phyloP scores from a whole-genome alignment of 495 filamentous ascomycete species.

The Aspergillus sclerotioniger region DNA sequence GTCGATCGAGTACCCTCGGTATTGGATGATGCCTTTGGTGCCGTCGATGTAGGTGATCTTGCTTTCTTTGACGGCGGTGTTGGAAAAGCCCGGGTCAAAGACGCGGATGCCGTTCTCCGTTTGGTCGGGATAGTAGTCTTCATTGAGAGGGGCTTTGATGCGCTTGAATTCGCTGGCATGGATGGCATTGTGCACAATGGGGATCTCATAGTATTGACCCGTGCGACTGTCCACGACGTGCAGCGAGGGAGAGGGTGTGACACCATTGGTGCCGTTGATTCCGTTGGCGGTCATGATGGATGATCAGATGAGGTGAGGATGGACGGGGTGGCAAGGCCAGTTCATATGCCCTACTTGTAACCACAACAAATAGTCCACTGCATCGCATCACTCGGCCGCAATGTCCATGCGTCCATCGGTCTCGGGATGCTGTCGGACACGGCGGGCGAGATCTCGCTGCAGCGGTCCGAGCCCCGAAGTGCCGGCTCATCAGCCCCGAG shows the following conservation, averaged over 20 bases:
- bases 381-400: too few species aligned
- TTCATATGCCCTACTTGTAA: too few species aligned
- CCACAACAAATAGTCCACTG: too few species aligned
- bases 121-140: neutral
- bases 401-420: too few species aligned
- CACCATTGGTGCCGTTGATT: too few species aligned
- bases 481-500: neutral
- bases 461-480: neutral
- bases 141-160: neutral
- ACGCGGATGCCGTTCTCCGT: slow-evolving; percentile 33
- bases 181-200: slow-evolving; percentile 5
- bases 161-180: neutral
- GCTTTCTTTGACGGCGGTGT: slow-evolving; percentile 44
- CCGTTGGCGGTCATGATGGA: too few species aligned
- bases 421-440: neutral
- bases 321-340: too few species aligned
- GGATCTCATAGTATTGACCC: neutral
- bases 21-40: slow-evolving; percentile 8
- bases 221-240: slow-evolving; percentile 9
- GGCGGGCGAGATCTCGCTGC: neutral
- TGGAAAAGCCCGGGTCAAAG: slow-evolving; percentile 46
- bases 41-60: slow-evolving; percentile 43
- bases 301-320: too few species aligned
- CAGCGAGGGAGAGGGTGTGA: too few species aligned
- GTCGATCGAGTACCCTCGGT: slow-evolving; percentile 3